These are phyloP conservation scores for Colletotrichum tanaceti DNA, from an alignment of 2,329 filamentous ascomycete species.

Conservation along the genomic window DNA sequence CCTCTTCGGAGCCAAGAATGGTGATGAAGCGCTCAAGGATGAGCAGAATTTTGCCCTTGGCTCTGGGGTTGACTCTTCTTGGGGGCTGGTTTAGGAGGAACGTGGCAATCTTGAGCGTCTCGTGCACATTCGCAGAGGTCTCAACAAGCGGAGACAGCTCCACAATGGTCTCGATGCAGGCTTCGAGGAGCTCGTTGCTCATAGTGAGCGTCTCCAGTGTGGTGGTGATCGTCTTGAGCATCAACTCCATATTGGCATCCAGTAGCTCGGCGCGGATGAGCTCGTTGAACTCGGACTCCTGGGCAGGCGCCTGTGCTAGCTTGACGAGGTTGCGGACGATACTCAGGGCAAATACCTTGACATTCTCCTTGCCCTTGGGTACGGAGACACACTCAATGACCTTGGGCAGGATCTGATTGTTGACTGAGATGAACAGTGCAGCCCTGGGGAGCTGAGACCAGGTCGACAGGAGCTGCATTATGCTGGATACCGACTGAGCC, in stretches of 20 bases:
- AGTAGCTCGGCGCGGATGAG: conserved; percentile 67
- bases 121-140: conserved; percentile 75
- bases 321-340: conserved; percentile 78
- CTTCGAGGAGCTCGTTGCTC: conserved; percentile 80
- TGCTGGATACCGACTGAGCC: conserved; percentile 86
- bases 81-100: conserved; percentile 88
- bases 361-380: conserved; percentile 83
- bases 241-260: conserved; percentile 66
- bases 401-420: conserved; percentile 74
- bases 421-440: conserved; percentile 72
- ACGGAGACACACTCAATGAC: conserved; percentile 79
- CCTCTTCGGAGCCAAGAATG: conserved; percentile 56
- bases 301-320: conserved; percentile 65
- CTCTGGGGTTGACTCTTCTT: conserved; percentile 81
- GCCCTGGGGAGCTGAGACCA: conserved; percentile 79
- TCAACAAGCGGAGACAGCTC: conserved; percentile 77
- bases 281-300: conserved; percentile 66
- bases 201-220: conserved; percentile 72
- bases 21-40: conserved; percentile 86
- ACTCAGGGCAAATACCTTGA: conserved; percentile 83
- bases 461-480: conserved; percentile 82
- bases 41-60: conserved; percentile 82
- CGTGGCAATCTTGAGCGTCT: conserved; percentile 81
- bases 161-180: conserved; percentile 83
- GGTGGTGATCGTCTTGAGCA: conserved; percentile 74